Percentiles rank a stretch among this genome's conserved stretches.
Conservation (phyloP, 2,329 filamentous ascomycete species). For the Fusarium torreyae region DNA sequence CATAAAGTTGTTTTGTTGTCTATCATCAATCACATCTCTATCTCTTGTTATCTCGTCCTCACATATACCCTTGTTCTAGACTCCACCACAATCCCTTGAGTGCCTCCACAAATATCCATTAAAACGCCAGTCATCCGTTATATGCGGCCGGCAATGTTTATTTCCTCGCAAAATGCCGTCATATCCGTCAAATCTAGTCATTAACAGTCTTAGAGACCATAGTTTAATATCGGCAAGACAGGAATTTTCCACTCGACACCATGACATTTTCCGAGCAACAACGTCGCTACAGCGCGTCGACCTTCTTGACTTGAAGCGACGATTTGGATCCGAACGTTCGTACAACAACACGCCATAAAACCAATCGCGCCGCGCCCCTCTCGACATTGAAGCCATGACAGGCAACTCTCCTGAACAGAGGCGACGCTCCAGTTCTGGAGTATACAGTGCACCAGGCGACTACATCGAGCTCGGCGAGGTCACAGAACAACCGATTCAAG, state of each 20-base stretch:
- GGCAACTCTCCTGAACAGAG: neutral
- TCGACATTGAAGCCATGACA: constrained; percentile 21
- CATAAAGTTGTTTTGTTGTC: constrained; percentile 1
- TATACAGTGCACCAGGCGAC: constrained; percentile 7
- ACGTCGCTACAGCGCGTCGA: neutral
- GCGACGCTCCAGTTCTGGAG: constrained; percentile 6
- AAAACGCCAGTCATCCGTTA: constrained; percentile 16
- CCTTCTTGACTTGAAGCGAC: constrained; percentile 9
- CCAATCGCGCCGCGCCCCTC: too few relatives aligned
- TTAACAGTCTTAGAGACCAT: constrained; percentile 17
- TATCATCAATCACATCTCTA: constrained; percentile 3
- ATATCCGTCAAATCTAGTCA: constrained; percentile 42
- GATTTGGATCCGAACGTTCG: neutral
- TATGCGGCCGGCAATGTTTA: constrained; percentile 35
- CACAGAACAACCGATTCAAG: neutral
- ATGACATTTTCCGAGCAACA: constrained; percentile 9
- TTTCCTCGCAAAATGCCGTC: constrained; percentile 41
- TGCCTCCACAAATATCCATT: constrained; percentile 15
- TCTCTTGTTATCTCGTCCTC: constrained; percentile 25
- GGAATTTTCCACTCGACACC: constrained; percentile 1
- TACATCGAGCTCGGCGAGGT: constrained; percentile 10
- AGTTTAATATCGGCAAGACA: constrained; percentile 6
- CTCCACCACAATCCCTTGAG: constrained; percentile 17
- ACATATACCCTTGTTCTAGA: constrained; percentile 13
- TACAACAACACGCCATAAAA: neutral